Evolutionary conservation across 306 rosid genomes (phyloP).

Genomic region (Quercus rubra): DNA sequence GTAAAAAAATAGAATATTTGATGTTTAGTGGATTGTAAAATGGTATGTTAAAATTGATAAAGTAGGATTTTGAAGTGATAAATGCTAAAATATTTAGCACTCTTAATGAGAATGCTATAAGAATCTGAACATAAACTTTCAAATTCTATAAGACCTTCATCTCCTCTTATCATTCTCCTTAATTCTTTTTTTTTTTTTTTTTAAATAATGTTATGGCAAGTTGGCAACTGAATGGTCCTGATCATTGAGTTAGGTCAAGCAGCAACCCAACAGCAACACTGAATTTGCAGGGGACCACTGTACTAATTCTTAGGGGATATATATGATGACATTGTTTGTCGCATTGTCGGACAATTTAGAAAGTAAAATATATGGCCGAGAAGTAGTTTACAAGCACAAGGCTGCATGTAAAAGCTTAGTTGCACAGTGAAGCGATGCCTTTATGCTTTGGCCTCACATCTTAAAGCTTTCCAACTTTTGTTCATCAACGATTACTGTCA

Average conservation of each 20-base stretch:
- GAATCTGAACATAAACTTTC: too few relatives aligned
- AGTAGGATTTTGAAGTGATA: too few relatives aligned
- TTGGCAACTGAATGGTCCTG: conserved; percentile 14
- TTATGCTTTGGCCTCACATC: conserved; percentile 12
- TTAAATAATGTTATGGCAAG: too few relatives aligned
- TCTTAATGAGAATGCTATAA: too few relatives aligned
- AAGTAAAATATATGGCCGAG: neutral
- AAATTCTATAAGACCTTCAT: too few relatives aligned
- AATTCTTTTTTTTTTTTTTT: too few relatives aligned
- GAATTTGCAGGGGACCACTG: conserved; percentile 28
- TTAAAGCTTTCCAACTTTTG: neutral
- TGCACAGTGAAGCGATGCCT: conserved; percentile 19
- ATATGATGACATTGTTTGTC: conserved; percentile 28
- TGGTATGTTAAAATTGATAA: too few relatives aligned
- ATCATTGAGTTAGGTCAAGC: conserved; percentile 15
- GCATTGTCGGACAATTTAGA: conserved; percentile 23
- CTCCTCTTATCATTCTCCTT: too few relatives aligned
- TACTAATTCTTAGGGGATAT: conserved; percentile 16
- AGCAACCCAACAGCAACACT: conserved; percentile 18
- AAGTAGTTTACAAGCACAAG: conserved; percentile 12
- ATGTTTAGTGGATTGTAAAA: too few relatives aligned
- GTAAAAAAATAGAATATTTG: too few relatives aligned
- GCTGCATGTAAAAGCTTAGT: conserved; percentile 32
- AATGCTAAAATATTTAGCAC: too few relatives aligned
- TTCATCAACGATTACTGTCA: neutral